phyloP scores from a whole-genome alignment of 257 asterid species.

The Agastache rugosa region DNA sequence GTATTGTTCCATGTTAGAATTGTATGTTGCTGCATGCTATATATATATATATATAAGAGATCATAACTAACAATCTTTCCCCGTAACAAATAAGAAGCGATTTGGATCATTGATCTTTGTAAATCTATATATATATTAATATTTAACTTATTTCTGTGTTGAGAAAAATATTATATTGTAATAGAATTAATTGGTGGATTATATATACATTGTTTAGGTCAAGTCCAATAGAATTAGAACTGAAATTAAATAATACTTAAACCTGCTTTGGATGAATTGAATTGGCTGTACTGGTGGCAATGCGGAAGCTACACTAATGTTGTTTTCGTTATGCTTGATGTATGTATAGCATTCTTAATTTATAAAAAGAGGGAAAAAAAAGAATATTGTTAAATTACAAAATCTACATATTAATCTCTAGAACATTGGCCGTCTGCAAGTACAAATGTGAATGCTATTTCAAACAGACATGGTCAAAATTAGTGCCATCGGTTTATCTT shows the following conservation, averaged over 20 bases:
- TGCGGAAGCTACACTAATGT: conserved; percentile 19
- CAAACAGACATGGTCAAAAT: conserved; percentile 41
- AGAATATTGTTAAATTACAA: no score
- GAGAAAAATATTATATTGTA: no score
- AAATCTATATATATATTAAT: no score
- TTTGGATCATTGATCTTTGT: no score
- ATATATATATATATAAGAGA: no score
- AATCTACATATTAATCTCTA: neutral
- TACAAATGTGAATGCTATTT: conserved; percentile 28
- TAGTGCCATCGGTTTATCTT: neutral
- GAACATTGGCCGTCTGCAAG: conserved; percentile 35
- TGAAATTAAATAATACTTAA: neutral
- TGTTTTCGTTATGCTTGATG: no score
- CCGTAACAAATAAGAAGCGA: no score
- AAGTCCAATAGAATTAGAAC: conserved; percentile 6
- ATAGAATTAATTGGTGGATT: neutral
- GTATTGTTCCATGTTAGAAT: no score
- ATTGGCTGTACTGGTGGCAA: neutral
- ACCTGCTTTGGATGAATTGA: conserved; percentile 10
- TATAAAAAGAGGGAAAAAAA: no score
- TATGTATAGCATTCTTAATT: neutral
- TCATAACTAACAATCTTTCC: no score
- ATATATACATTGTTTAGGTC: neutral
- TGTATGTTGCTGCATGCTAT: no score
- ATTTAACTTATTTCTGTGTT: no score